These are phyloP conservation scores for Entrophospora sp. DNA, from an alignment of 192 early-diverging fungal genomes.

Conservation along the genomic window DNA sequence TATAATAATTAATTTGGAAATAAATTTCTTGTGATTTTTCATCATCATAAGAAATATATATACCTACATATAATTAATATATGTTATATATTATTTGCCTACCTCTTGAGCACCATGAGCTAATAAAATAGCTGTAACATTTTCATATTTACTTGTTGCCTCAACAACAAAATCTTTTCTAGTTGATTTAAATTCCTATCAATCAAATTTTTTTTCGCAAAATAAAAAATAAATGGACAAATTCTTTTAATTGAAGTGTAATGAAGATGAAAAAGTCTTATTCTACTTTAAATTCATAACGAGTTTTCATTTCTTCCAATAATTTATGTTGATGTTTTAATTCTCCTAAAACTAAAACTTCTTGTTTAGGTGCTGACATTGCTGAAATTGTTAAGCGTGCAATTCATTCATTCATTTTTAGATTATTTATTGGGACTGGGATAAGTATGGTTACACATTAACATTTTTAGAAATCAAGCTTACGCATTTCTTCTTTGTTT, in stretches of 20 bases:
- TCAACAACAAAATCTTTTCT: background rate
- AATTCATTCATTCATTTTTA: too few species aligned
- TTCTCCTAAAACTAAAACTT: conserved; percentile 9
- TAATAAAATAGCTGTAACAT: conserved; percentile 4
- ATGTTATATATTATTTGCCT: too few species aligned
- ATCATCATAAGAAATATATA: background rate
- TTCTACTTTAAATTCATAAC: background rate
- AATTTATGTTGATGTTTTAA: background rate
- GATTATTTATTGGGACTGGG: too few species aligned
- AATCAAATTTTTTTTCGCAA: background rate
- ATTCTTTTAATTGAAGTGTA: too few species aligned
- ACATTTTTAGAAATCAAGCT: too few species aligned
- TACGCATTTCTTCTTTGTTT: too few species aligned
- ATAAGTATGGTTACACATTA: too few species aligned
- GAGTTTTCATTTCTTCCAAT: background rate
- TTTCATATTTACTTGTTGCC: conserved; percentile 10
- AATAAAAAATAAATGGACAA: too few species aligned
- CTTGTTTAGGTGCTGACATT: background rate
- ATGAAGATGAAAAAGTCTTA: too few species aligned
- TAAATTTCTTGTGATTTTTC: background rate
- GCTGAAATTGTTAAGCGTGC: too few species aligned
- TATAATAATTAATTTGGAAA: background rate
- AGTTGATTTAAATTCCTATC: conserved; percentile 8
- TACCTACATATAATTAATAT: background rate
- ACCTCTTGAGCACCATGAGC: conserved; percentile 9